These are phyloP conservation scores for Blastocladiella britannica DNA, from an alignment of 192 early-diverging fungal genomes.

Conservation along the genomic window DNA sequence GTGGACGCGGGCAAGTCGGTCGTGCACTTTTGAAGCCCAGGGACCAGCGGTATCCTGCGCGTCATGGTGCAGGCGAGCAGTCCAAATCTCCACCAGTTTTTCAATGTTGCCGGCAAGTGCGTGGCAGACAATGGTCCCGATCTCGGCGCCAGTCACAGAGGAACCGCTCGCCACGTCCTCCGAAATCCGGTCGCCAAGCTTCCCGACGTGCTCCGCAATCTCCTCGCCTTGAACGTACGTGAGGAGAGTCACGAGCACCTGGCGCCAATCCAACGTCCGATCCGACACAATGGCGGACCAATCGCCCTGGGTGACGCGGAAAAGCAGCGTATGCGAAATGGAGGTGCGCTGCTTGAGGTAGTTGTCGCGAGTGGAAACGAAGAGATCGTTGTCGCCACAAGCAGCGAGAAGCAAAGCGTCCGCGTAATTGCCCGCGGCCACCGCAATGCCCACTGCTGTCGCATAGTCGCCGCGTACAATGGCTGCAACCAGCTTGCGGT, in stretches of 20 bases:
- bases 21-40: slow-evolving; percentile 13
- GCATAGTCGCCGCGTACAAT: slow-evolving; percentile 84
- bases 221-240: slow-evolving; percentile 79
- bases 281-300: slow-evolving; percentile 57
- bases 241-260: slow-evolving; percentile 78
- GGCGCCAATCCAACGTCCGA: slow-evolving; percentile 68
- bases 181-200: slow-evolving; percentile 35
- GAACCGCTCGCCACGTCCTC: slow-evolving; percentile 10
- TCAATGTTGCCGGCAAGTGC: slow-evolving; percentile 60
- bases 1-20: slow-evolving; percentile 39
- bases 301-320: slow-evolving; percentile 61
- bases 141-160: slow-evolving; percentile 7
- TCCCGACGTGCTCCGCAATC: slow-evolving; percentile 44
- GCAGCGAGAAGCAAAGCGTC: slow-evolving; percentile 77
- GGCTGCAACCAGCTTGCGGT: slow-evolving; percentile 56
- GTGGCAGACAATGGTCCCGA: slow-evolving; percentile 60
- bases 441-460: slow-evolving; percentile 68
- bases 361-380: slow-evolving; percentile 49
- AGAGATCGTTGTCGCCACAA: slow-evolving; percentile 56
- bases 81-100: slow-evolving; percentile 69
- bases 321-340: slow-evolving; percentile 68
- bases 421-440: slow-evolving; percentile 56
- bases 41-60: not conserved
- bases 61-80: slow-evolving; percentile 9
- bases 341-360: slow-evolving; percentile 58